Conservation (phyloP, 1,284 basidiomycete genomes). For the Xerocomus minutiporus region DNA sequence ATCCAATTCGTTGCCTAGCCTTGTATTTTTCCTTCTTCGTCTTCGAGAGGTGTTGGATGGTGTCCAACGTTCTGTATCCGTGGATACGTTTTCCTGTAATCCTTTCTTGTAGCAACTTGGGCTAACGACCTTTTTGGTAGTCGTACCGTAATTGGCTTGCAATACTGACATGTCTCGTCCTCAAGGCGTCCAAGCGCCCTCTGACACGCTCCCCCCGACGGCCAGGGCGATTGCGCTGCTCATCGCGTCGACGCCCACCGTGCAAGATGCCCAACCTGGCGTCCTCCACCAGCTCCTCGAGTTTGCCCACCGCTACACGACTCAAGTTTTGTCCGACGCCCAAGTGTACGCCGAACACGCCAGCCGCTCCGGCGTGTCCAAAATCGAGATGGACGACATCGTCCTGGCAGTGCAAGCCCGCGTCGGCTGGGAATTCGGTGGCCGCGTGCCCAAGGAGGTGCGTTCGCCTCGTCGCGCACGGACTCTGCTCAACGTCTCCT, state of each 20-base stretch:
- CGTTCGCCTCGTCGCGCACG: constrained; percentile 13
- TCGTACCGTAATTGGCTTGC: neutral
- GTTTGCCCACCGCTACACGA: constrained; percentile 93
- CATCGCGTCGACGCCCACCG: constrained; percentile 86
- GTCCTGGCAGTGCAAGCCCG: constrained; percentile 88
- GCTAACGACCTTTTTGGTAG: neutral
- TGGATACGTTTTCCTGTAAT: constrained; percentile 14
- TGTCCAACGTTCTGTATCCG: constrained; percentile 9
- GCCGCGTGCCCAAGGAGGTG: constrained; percentile 93
- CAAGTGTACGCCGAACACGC: constrained; percentile 94
- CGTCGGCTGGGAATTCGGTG: constrained; percentile 92
- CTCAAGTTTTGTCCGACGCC: constrained; percentile 87
- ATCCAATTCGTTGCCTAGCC: constrained; percentile 15
- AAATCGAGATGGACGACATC: constrained; percentile 88
- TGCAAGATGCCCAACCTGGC: constrained; percentile 90
- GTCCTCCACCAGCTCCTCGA: constrained; percentile 95
- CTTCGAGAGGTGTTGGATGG: too few species aligned
- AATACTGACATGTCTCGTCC: constrained; percentile 51
- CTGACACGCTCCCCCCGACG: constrained; percentile 78
- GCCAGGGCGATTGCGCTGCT: constrained; percentile 91
- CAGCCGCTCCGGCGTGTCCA: constrained; percentile 54
- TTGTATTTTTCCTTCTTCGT: constrained; percentile 7
- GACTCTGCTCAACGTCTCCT: neutral
- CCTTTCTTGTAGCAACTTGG: neutral
- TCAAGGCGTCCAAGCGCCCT: constrained; percentile 34